Conservation (phyloP, 106 monocot species). For the Dioscorea alata region DNA sequence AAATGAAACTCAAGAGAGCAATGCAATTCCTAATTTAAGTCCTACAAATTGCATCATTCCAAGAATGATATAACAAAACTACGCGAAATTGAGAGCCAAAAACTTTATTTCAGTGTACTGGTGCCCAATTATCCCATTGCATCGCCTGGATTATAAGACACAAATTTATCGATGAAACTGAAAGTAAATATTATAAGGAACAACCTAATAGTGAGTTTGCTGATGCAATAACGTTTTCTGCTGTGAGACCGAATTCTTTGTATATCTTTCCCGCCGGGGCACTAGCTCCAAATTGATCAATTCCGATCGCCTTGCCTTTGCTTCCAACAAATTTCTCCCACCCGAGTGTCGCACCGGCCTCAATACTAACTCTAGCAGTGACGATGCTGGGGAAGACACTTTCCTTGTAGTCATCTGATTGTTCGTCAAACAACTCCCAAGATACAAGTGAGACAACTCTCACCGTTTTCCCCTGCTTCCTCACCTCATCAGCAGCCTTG, state of each 20-base stretch:
- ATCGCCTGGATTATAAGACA: too few relatives aligned
- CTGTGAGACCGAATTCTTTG: conserved; percentile 63
- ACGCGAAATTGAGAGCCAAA: background rate
- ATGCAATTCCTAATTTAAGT: too few relatives aligned
- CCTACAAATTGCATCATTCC: background rate
- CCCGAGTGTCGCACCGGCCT: conserved; percentile 61
- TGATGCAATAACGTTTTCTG: conserved; percentile 45
- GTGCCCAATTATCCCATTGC: too few relatives aligned
- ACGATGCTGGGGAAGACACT: conserved; percentile 52
- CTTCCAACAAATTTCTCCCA: conserved; percentile 61
- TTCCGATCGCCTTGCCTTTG: conserved; percentile 70
- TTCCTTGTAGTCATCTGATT: conserved; percentile 63
- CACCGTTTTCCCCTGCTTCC: conserved; percentile 61
- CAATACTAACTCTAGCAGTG: conserved; percentile 59
- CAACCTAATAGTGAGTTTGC: conserved; percentile 42
- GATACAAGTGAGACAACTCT: conserved; percentile 62
- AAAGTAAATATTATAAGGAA: too few relatives aligned
- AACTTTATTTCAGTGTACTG: background rate
- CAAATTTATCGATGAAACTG: too few relatives aligned
- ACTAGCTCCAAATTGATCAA: conserved; percentile 72
- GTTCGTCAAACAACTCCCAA: conserved; percentile 80
- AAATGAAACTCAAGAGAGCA: too few relatives aligned
- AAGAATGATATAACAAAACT: background rate
- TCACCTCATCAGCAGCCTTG: conserved; percentile 66
- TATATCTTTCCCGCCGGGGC: conserved; percentile 74